Evolutionary conservation across 345 rosid genomes (phyloP).

Genomic region (sweet orange (Citrus sinensis)): DVS_A1.0 CM039168.1:28067501-28068000

Average conservation of each 20-base stretch:
- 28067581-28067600: conserved; percentile 77
- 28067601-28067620: conserved; percentile 92
- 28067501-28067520: conserved; percentile 83
- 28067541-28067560: conserved; percentile 73
- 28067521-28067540: conserved; percentile 81
- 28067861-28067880: background rate
- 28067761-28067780: conserved; percentile 75
- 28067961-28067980: background rate
- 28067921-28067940: background rate
- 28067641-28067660: background rate
- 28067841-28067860: background rate
- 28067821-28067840: background rate
- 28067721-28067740: conserved; percentile 82
- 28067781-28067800: conserved; percentile 79
- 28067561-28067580: conserved; percentile 90
- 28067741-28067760: conserved; percentile 80
- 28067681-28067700: conserved; percentile 81
- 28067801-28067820: conserved; percentile 49
- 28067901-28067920: background rate
- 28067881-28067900: background rate
- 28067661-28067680: background rate
- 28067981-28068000: conserved; percentile 23
- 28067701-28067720: conserved; percentile 93
- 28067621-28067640: background rate
- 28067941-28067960: conserved; percentile 5